These are phyloP conservation scores for Houttuynia cordata DNA, from an alignment of 164 flowering plant genomes.

Conservation along the genomic window DNA sequence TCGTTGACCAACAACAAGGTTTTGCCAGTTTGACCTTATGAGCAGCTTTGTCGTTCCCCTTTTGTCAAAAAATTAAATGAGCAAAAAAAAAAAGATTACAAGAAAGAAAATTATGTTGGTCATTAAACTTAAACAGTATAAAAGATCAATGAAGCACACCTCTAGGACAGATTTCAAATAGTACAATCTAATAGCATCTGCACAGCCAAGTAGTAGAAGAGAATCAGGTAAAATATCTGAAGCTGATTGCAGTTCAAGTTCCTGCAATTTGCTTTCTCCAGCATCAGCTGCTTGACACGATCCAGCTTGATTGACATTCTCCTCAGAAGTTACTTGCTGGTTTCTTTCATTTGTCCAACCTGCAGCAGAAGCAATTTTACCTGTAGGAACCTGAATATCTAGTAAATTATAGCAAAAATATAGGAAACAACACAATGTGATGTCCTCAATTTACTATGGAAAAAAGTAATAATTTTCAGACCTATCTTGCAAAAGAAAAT, in stretches of 20 bases:
- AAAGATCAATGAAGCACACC: constrained; percentile 36
- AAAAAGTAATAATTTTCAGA: no score
- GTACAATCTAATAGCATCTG: constrained; percentile 47
- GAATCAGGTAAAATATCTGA: constrained; percentile 23
- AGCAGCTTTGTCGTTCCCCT: constrained; percentile 54
- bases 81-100: neutral
- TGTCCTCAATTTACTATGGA: no score
- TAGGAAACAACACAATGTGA: no score
- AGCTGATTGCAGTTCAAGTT: constrained; percentile 13
- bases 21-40: constrained; percentile 53
- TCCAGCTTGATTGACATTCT: constrained; percentile 13
- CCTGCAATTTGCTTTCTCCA: constrained; percentile 17
- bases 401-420: neutral
- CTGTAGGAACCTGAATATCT: constrained; percentile 14
- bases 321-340: constrained; percentile 18
- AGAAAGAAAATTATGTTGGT: constrained; percentile 2
- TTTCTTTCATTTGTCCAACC: constrained; percentile 18
- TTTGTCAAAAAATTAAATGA: constrained; percentile 4
- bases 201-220: constrained; percentile 59
- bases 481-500: no score
- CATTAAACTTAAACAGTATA: neutral
- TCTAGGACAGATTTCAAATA: constrained; percentile 44
- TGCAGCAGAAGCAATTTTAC: constrained; percentile 14
- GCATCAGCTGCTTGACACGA: constrained; percentile 10
- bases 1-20: constrained; percentile 73